These are phyloP conservation scores for Umbelopsis isabellina DNA, from an alignment of 192 early-diverging fungal species.

Conservation along the genomic window DNA sequence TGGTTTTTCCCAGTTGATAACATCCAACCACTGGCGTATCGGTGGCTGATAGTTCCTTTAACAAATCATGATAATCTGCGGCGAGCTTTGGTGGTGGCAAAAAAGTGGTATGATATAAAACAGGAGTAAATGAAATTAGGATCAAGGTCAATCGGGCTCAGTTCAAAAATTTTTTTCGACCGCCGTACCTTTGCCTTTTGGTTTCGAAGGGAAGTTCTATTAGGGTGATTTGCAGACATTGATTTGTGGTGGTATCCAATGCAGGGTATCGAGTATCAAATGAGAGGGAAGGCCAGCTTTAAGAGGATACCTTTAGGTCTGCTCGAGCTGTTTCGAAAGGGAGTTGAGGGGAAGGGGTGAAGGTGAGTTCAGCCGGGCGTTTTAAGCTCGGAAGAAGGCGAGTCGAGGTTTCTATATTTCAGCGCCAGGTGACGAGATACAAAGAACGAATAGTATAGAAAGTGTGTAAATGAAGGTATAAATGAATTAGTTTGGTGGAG, in stretches of 20 bases:
- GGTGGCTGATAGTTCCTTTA: constrained; percentile 60
- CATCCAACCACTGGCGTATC: constrained; percentile 58
- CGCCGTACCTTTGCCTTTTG: constrained; percentile 47
- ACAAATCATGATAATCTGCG: constrained; percentile 60
- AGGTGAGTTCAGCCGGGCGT: neutral
- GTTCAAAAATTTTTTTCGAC: neutral
- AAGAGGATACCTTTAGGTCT: neutral
- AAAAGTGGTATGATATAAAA: neutral
- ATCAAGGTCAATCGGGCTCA: neutral
- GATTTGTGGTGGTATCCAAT: too few relatives aligned
- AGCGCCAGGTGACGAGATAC: neutral
- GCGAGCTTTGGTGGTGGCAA: constrained; percentile 47
- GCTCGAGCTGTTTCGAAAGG: neutral
- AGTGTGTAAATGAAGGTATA: neutral
- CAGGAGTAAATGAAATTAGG: constrained; percentile 8
- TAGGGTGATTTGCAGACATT: constrained; percentile 15
- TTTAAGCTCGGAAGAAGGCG: neutral
- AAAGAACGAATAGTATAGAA: constrained; percentile 25
- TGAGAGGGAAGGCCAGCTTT: constrained; percentile 19
- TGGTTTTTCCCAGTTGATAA: constrained; percentile 56
- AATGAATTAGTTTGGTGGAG: neutral
- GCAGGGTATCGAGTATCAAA: neutral
- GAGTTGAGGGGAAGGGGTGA: constrained; percentile 15
- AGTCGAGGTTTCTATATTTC: neutral
- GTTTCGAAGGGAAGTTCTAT: constrained; percentile 37